phyloP scores from a whole-genome alignment of 1,284 basidiomycete genomes.

The Trametes hirsuta region DNA sequence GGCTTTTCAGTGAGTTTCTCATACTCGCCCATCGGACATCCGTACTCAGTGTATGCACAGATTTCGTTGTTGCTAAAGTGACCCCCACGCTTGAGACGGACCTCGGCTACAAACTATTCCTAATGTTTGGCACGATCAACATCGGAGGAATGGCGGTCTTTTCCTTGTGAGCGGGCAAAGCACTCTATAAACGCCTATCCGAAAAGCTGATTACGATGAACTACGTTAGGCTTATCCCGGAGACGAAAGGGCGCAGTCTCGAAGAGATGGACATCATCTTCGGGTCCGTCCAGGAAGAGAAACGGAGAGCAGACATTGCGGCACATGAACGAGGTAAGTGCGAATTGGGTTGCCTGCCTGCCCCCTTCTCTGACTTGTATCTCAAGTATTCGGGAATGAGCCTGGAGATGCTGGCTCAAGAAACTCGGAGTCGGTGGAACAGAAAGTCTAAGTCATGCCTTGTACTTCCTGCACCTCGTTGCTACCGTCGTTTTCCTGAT shows the following conservation, averaged over 20 bases:
- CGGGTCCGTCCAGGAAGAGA: constrained; percentile 61
- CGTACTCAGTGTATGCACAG: constrained; percentile 34
- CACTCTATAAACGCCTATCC: background rate
- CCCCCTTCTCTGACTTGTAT: too few species aligned
- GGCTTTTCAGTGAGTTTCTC: constrained; percentile 70
- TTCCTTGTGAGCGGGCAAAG: constrained; percentile 28
- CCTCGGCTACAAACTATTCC: constrained; percentile 68
- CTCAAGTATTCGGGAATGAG: too few species aligned
- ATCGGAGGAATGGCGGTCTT: constrained; percentile 41
- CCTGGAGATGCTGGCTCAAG: too few species aligned
- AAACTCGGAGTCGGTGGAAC: too few species aligned
- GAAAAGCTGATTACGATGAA: background rate
- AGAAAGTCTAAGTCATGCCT: too few species aligned
- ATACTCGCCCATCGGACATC: background rate
- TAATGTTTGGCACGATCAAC: constrained; percentile 72
- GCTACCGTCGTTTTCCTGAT: too few species aligned
- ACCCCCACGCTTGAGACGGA: constrained; percentile 67
- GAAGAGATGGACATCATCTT: constrained; percentile 87
- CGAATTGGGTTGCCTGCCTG: too few species aligned
- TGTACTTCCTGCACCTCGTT: too few species aligned
- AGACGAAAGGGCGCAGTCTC: constrained; percentile 75
- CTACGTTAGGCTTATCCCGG: constrained; percentile 59
- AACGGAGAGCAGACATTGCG: constrained; percentile 59
- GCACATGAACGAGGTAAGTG: constrained; percentile 45
- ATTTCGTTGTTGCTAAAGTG: constrained; percentile 73